Evolutionary conservation across 1,284 basidiomycete genomes (phyloP).

Genomic region (Wolfiporia cocos): DNA sequence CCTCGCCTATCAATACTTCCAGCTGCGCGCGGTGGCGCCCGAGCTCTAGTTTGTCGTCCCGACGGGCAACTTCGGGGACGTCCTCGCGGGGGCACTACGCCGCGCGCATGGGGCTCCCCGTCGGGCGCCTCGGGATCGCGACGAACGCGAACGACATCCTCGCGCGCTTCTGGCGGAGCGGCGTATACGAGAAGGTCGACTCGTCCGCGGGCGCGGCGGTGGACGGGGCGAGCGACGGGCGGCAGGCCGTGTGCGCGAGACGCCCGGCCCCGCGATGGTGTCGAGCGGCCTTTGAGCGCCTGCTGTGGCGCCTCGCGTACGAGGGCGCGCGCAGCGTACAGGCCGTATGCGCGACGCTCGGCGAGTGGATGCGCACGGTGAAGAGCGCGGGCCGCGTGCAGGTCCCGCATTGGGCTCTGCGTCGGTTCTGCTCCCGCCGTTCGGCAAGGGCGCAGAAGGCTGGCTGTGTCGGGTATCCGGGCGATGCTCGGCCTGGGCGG

Average conservation of each 20-base stretch:
- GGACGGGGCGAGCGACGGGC: constrained; percentile 59
- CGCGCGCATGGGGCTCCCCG: constrained; percentile 90
- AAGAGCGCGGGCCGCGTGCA: constrained; percentile 76
- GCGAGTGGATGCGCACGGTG: constrained; percentile 85
- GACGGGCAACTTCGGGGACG: constrained; percentile 98
- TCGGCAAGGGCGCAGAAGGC: no score
- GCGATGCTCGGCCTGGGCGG: no score
- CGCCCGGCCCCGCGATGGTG: constrained; percentile 96
- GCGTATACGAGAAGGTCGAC: constrained; percentile 87
- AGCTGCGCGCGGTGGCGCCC: constrained; percentile 45
- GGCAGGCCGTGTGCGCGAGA: constrained; percentile 77
- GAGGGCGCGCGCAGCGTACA: constrained; percentile 45
- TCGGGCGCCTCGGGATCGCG: constrained; percentile 80
- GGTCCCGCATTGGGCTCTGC: no score
- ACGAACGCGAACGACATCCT: constrained; percentile 99
- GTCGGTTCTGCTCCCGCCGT: no score
- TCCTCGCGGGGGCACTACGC: constrained; percentile 97
- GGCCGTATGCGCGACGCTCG: constrained; percentile 69
- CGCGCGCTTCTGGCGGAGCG: constrained; percentile 91
- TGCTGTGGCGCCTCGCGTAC: constrained; percentile 93
- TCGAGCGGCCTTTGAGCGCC: constrained; percentile 97
- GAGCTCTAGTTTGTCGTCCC: constrained; percentile 97
- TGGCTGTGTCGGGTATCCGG: no score
- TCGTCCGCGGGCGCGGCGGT: constrained; percentile 34
- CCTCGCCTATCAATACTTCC: constrained; percentile 81